A percentile compares a stretch with the other conserved stretches of the same genome.
phyloP scores from a whole-genome alignment of 1,139 yeast species.

The Geotrichum reessii region DNA sequence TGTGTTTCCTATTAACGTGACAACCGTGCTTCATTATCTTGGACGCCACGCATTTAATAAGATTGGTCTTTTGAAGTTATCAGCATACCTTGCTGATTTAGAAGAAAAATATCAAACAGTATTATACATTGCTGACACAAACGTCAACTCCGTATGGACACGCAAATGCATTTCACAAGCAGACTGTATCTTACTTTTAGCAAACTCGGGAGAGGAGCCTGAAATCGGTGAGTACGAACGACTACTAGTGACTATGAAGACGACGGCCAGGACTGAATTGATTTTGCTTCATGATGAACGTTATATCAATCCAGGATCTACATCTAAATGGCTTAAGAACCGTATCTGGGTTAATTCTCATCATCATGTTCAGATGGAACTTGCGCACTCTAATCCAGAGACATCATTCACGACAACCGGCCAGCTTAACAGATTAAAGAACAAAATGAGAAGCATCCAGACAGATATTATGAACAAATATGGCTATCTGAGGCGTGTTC shows the following conservation, averaged over 20 bases:
- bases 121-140: conserved; percentile 81
- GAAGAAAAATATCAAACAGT: conserved; percentile 87
- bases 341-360: conserved; percentile 91
- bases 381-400: conserved; percentile 5
- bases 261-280: conserved; percentile 84
- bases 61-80: conserved; percentile 72
- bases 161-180: conserved; percentile 91
- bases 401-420: conserved; percentile 15
- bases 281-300: conserved; percentile 80
- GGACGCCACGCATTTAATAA: conserved; percentile 94
- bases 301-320: conserved; percentile 76
- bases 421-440: conserved; percentile 26
- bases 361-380: conserved; percentile 64
- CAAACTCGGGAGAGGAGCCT: conserved; percentile 53
- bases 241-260: conserved; percentile 63
- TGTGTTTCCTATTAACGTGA: conserved; percentile 75
- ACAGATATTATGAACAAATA: conserved; percentile 35
- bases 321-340: conserved; percentile 76
- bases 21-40: conserved; percentile 69
- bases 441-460: conserved; percentile 35
- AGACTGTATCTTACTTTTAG: conserved; percentile 59
- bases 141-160: conserved; percentile 83
- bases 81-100: conserved; percentile 84
- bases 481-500: conserved; percentile 28
- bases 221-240: conserved; percentile 83